These are phyloP conservation scores for Diaporthe capsici DNA, from an alignment of 2,329 filamentous ascomycete genomes.

Conservation along the genomic window DNA sequence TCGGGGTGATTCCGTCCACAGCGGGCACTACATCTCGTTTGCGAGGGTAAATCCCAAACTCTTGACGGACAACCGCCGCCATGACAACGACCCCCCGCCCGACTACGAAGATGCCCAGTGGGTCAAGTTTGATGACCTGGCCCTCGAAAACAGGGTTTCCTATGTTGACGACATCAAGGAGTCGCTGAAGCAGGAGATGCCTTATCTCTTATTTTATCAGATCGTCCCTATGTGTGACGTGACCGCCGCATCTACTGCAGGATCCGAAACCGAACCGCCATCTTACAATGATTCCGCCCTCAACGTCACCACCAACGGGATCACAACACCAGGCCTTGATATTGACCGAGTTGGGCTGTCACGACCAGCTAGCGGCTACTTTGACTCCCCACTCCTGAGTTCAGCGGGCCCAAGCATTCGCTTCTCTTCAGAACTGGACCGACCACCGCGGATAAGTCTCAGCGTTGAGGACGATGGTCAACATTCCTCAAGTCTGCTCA, in stretches of 20 bases:
- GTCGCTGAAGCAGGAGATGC: constrained; percentile 87
- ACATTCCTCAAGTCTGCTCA: constrained; percentile 49
- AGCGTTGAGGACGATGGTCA: constrained; percentile 58
- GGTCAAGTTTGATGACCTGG: constrained; percentile 94
- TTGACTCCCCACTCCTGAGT: constrained; percentile 56
- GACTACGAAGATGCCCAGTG: constrained; percentile 82
- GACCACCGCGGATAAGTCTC: constrained; percentile 62
- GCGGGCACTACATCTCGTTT: constrained; percentile 92
- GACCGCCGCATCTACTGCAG: constrained; percentile 61
- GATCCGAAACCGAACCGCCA: constrained; percentile 66
- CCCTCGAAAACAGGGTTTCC: constrained; percentile 75
- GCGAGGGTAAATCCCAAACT: constrained; percentile 79
- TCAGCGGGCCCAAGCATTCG: constrained; percentile 65
- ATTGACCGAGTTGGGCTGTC: constrained; percentile 49
- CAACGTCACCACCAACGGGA: constrained; percentile 54
- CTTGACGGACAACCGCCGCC: constrained; percentile 71
- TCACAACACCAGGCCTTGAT: constrained; percentile 49
- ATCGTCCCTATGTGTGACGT: constrained; percentile 88
- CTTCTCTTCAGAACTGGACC: constrained; percentile 69
- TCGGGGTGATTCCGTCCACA: constrained; percentile 85
- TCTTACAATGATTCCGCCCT: constrained; percentile 69
- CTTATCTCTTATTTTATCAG: constrained; percentile 96
- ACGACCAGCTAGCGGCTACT: constrained; percentile 59
- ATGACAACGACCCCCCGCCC: constrained; percentile 70
- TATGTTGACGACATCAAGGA: constrained; percentile 83